Base-by-base conservation (phyloP, 768 basidiomycete species). In the Tylopilus rubrobrunneus region DNA sequence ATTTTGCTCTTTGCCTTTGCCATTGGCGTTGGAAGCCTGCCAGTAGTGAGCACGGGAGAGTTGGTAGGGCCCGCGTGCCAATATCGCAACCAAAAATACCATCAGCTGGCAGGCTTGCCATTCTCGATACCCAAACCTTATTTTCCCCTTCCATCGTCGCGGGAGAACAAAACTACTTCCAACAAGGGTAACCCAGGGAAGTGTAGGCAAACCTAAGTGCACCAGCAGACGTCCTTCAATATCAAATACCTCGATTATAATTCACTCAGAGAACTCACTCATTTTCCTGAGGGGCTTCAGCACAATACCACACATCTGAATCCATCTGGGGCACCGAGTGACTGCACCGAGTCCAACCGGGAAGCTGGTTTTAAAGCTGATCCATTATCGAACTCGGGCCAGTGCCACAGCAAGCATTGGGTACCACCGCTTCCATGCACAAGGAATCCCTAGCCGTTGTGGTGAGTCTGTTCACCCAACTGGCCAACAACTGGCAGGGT, bases 401-500 rank as follows among this genome's bases (percentile, higher is more conserved):
- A 29, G 39, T 25, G 27, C 48, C 53, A 57, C 64, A 60, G 58
- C 61, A 60, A 49, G n/a, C 52, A 64, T 52, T n/a, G 56, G 46
- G 53, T 44, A 36, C 31, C 60, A 56, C n/a, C 15, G 57, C 61
- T 25, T 52, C 29, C 44, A 27, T 17, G 47, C 52, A 34, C 39
- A 28, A 43, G 19, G 23, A 15, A 39, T 44, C n/a, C 33, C 52
- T 48, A 31, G 60, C 33, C 45, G 14, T 57, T 19, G 39, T 2
- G 41, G 48, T 34, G 43, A 11, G 9, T 45, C 41, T 50, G 48
- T 53, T 15, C 21, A 41, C 14, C 1, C 34, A 51, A 23, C 37
- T 43, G 34, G 42, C 56, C 48, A 43, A 40, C 17, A n/a, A 21
- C 14, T 42, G 29, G 29, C 23, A 37, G 14, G 12, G 29, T n/a